Percentiles rank a stretch among this genome's conserved stretches.
These are phyloP conservation scores for Fraxinus sp. DNA, from an alignment of 305 asterid species.

Conservation along the genomic window DNA sequence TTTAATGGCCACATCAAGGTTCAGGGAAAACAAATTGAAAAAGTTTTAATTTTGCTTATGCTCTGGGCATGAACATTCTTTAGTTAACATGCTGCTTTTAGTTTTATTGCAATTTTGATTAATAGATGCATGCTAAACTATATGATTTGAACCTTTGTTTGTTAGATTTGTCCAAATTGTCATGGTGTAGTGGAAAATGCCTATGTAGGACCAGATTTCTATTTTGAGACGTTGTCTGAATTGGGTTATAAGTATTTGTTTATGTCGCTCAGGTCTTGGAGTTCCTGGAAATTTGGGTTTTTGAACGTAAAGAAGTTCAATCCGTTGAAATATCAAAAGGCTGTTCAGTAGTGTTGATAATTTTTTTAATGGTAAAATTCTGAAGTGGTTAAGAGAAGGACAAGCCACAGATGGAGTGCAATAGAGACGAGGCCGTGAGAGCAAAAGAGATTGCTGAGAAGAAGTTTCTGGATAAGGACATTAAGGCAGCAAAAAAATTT, in stretches of 20 bases:
- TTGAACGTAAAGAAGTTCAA: background rate
- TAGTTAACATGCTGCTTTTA: background rate
- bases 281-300: background rate
- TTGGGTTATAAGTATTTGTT: background rate
- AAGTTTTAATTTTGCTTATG: background rate
- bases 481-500: conserved; percentile 59
- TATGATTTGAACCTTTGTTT: conserved; percentile 2
- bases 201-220: background rate
- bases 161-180: conserved; percentile 1
- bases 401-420: conserved; percentile 67
- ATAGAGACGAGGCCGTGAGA: conserved; percentile 76
- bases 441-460: conserved; percentile 71
- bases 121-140: background rate
- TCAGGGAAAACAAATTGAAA: background rate
- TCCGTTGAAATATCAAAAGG: background rate
- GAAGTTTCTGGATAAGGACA: conserved; percentile 54
- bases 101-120: background rate
- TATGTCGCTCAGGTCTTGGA: background rate
- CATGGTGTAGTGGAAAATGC: conserved; percentile 1
- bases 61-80: background rate
- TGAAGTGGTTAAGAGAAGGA: conserved; percentile 32
- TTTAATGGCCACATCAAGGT: background rate
- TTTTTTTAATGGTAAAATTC: conserved; percentile 27
- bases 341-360: conserved; percentile 1
- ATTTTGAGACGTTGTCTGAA: background rate